These are phyloP conservation scores for Aureobasidium sp. DNA, from an alignment of 2,329 filamentous ascomycete species.

Conservation along the genomic window DNA sequence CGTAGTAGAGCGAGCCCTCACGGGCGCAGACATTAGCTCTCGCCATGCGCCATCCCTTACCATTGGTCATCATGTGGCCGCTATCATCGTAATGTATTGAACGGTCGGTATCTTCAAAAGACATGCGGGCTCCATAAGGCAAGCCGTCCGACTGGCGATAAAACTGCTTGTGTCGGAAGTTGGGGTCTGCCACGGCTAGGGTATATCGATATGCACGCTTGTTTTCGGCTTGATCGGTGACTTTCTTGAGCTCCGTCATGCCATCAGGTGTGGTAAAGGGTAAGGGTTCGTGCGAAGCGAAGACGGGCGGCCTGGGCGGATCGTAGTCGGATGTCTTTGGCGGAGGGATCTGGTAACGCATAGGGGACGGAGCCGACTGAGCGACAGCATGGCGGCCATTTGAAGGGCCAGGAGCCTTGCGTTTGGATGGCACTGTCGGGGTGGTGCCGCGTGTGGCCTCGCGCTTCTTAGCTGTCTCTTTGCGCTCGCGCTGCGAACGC, in stretches of 20 bases:
- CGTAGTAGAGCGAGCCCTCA: constrained; percentile 89
- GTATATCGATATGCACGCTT: constrained; percentile 76
- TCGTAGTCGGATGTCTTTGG: constrained; percentile 44
- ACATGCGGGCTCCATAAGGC: constrained; percentile 77
- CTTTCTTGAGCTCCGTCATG: constrained; percentile 39
- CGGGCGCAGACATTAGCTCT: constrained; percentile 84
- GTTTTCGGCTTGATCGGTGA: constrained; percentile 52
- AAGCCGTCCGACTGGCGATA: constrained; percentile 83
- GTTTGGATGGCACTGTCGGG: constrained; percentile 31
- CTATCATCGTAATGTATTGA: constrained; percentile 70
- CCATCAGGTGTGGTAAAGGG: constrained; percentile 38
- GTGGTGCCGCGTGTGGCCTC: constrained; percentile 40
- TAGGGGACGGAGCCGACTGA: constrained; percentile 37
- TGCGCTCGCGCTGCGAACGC: constrained; percentile 47
- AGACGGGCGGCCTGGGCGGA: constrained; percentile 40
- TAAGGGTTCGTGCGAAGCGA: constrained; percentile 41
- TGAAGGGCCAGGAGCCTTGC: constrained; percentile 27
- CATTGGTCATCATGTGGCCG: constrained; percentile 73
- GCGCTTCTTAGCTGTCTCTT: constrained; percentile 46
- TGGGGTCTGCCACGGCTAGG: constrained; percentile 82
- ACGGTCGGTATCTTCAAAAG: constrained; percentile 83
- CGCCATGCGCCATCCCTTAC: constrained; percentile 87
- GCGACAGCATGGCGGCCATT: neutral
- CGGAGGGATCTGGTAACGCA: constrained; percentile 45
- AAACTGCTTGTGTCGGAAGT: constrained; percentile 78